Base-by-base conservation (phyloP, 1,284 basidiomycete genomes). In the Exsudoporus floridanus region DNA sequence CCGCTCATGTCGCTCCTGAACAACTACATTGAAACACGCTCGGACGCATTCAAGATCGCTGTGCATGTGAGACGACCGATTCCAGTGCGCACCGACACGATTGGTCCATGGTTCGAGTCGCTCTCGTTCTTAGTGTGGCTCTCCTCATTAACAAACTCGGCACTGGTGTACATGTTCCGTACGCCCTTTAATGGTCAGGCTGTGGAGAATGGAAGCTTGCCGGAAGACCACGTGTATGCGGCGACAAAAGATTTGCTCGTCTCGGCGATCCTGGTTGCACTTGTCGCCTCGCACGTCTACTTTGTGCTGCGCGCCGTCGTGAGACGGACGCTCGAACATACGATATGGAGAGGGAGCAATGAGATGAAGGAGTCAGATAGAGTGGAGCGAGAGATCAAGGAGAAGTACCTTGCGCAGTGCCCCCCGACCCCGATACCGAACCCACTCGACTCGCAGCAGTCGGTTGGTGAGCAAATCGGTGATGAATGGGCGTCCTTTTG, bases 31-130 rank as follows among this genome's bases (percentile, higher is more conserved):
- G 97, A 99, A 73, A 73, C 95, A 8, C 85, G 95, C 27, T 90
- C 88, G 1, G 97, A 99, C 69, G 94, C 96, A 2, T 89, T 96
- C 79, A 99, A 99, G 77, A 90, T 99, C 67, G 86, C 88, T 7
- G 82, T 87, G 14, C 94, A 97, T 66, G 80, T 84, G 46, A 82
- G 93, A 12, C 81, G 94, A 18, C 93, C 96, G 1, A 80, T 97
- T 35, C 94, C 96, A 0, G 74, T 78, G 14, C 85, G 95, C 9
- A 88, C 89, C 12, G 94, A 97, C 66, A 90, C 87, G 5, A 94
- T 98, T 59, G 96, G 96, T 0, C 89, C 94, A 0, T 99, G 96
- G 96, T 80, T 98, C 37, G 88, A 95, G 54, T 85, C 88, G 6
- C 75, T 99, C 59, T 82, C 84, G n/a, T 88, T 92, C 74, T 79